A percentile compares a stretch with the other conserved stretches of the same genome.
Conservation (phyloP, 2,329 filamentous ascomycete genomes). For the Aspergillus oerlinghausenensis region DNA sequence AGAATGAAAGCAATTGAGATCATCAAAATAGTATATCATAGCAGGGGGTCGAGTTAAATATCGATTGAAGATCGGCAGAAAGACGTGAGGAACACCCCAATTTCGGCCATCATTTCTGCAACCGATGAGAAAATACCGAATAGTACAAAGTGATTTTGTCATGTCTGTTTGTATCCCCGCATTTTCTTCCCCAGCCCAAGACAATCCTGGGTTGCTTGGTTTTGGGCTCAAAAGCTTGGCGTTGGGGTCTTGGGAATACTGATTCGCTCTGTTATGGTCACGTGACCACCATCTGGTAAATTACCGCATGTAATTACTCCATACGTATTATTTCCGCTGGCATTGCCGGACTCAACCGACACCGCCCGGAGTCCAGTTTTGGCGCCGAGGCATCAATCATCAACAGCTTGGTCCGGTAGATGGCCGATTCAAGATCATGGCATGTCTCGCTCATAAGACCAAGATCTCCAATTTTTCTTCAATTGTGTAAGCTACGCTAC, state of each 20-base stretch:
- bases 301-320: neutral
- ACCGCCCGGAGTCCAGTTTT: conserved; percentile 3
- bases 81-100: neutral
- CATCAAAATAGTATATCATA: neutral
- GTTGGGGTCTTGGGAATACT: neutral
- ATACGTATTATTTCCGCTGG: neutral
- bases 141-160: neutral
- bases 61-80: neutral
- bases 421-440: neutral
- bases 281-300: neutral
- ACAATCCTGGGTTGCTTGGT: conserved; percentile 2
- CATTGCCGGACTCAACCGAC: neutral
- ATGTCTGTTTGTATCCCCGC: conserved; percentile 4
- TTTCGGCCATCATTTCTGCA: conserved; percentile 1
- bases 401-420: neutral
- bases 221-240: conserved; percentile 1
- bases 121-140: neutral
- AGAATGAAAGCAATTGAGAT: neutral
- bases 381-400: neutral
- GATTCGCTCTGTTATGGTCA: neutral
- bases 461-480: neutral
- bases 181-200: conserved; percentile 4
- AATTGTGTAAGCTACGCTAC: neutral
- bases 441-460: neutral
- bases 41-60: neutral